phyloP scores from a whole-genome alignment of 1,139 yeast genomes.

The Dujonia santamariae region DNA sequence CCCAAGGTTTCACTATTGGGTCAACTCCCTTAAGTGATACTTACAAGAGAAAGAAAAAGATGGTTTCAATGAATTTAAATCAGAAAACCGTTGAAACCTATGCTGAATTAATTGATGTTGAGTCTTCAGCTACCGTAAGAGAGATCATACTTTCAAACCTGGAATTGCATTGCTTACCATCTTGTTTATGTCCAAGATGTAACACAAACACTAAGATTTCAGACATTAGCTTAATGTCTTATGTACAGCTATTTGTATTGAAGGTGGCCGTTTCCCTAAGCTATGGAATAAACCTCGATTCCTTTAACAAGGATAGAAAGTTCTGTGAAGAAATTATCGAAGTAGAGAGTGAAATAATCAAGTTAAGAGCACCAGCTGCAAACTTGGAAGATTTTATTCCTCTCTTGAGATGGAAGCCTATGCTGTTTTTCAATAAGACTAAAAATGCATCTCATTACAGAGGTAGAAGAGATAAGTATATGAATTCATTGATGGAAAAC shows the following conservation, averaged over 20 bases:
- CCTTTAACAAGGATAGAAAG: constrained; percentile 32
- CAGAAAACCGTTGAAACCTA: constrained; percentile 28
- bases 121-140: constrained; percentile 29
- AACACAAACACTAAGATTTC: constrained; percentile 12
- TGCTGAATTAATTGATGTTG: constrained; percentile 41
- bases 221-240: constrained; percentile 41
- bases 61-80: constrained; percentile 50
- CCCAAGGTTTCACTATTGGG: constrained; percentile 70
- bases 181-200: constrained; percentile 16
- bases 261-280: constrained; percentile 56
- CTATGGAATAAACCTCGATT: constrained; percentile 56
- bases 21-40: constrained; percentile 68
- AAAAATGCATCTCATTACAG: constrained; percentile 32
- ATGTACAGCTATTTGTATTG: constrained; percentile 53
- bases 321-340: constrained; percentile 53
- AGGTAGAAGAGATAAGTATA: constrained; percentile 51
- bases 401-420: constrained; percentile 33
- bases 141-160: constrained; percentile 20
- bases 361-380: constrained; percentile 60
- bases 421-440: constrained; percentile 19
- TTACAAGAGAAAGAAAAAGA: constrained; percentile 52
- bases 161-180: constrained; percentile 22
- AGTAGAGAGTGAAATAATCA: constrained; percentile 64
- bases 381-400: constrained; percentile 65
- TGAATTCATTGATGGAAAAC: constrained; percentile 35